Evolutionary conservation across 2,329 filamentous ascomycete genomes (phyloP).

Genomic region (Botryotinia calthae): DNA sequence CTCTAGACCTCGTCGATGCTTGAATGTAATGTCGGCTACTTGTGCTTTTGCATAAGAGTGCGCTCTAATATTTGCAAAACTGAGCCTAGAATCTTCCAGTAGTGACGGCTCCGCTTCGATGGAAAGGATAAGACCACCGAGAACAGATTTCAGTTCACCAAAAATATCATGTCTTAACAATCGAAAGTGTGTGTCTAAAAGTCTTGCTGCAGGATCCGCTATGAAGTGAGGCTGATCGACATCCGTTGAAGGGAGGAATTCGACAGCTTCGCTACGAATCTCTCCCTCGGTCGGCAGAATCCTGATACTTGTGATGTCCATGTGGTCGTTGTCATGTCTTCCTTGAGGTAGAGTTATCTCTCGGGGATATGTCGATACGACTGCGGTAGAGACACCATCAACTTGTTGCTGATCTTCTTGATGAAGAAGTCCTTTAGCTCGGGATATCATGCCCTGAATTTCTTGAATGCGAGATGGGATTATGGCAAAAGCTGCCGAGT

Average conservation of each 20-base stretch:
- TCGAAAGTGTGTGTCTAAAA: conserved; percentile 31
- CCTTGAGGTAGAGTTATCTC: conserved; percentile 1
- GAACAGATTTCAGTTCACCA: conserved; percentile 26
- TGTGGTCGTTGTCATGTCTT: conserved; percentile 25
- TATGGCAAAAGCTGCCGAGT: neutral
- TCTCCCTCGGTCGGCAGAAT: conserved; percentile 39
- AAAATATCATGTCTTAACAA: conserved; percentile 37
- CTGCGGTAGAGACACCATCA: conserved; percentile 1
- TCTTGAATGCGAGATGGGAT: neutral
- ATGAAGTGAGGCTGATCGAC: conserved; percentile 16
- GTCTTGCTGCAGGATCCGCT: neutral
- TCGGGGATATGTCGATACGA: conserved; percentile 11
- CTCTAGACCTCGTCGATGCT: neutral
- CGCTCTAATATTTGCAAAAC: conserved; percentile 19
- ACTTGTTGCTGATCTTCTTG: neutral
- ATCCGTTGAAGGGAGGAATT: conserved; percentile 29
- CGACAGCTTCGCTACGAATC: conserved; percentile 29
- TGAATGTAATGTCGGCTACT: neutral
- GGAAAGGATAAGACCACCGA: conserved; percentile 25
- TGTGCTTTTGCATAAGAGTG: neutral
- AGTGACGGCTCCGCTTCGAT: conserved; percentile 26
- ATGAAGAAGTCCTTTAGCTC: neutral
- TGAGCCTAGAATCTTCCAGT: conserved; percentile 26
- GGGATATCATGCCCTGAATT: conserved; percentile 3
- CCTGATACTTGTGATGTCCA: conserved; percentile 37